Base-by-base conservation (phyloP, 441 rosid species). In the Melastoma candidum region DNA sequence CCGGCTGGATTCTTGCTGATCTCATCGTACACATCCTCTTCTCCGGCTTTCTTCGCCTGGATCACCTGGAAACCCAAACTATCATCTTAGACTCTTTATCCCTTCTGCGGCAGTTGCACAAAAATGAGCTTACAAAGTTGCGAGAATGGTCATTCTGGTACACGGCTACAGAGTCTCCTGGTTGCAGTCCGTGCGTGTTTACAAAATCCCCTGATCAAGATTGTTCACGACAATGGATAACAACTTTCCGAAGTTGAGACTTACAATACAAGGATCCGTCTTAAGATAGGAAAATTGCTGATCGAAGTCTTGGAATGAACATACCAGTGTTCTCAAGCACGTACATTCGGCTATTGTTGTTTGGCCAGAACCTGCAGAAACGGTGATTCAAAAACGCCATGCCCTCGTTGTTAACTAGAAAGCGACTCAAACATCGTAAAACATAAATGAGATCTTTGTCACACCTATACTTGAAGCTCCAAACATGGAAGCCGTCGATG, bases 381-480 rank as follows among this genome's bases (percentile, higher is more conserved):
- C 7, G 26, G 22, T 39, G 46, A 13, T 9, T 7, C 22, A 17
- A 17, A 17, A 17, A 17, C 0, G 22, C 22, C 22, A 17, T 17
- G 22, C 22, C 22, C 22, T 17, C 22, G 22, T 14, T 11, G 14
- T n/a, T 45, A 29, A 24, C 57, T 54, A 2, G 17, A 39, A 13
- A 13, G 12, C 11, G 7, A 32, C 1, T 6, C 46, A 6, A 4
- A 26, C 6, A 9, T 36, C 41, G 41, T 36, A 36, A 36, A 9
- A 36, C 8, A 36, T 36, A 36, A 4, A 36, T 6, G 8, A 1
- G 41, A 4, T 36, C 6, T 1, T 58, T 44, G 11, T 26, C 46
- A 3, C 57, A 86, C 99, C 99, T 93, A 64, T 89, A 93, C 49
- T 86, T 93, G 81, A 93, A 93, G 73, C 70, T 83, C 99, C 99